These are phyloP conservation scores for Talaromyces sp. DNA, from an alignment of 2,329 filamentous ascomycete species.

Conservation along the genomic window DNA sequence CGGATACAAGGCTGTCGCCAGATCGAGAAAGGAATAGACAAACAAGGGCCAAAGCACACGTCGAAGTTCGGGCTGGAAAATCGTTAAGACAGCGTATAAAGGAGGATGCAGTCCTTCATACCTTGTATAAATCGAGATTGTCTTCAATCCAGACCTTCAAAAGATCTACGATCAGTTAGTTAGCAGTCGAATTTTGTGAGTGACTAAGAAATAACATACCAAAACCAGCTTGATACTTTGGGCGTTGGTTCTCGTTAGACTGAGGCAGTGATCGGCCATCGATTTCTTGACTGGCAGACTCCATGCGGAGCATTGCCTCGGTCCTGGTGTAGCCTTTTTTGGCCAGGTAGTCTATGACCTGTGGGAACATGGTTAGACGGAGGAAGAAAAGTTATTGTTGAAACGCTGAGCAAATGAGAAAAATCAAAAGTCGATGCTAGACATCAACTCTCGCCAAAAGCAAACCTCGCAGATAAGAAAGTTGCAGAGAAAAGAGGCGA, in stretches of 20 bases:
- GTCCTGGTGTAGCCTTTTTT: slow-evolving; percentile 94
- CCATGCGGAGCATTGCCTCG: slow-evolving; percentile 84
- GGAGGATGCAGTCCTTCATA: slow-evolving; percentile 35
- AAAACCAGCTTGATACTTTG: slow-evolving; percentile 72
- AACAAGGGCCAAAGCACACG: slow-evolving; percentile 91
- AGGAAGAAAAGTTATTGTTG: background rate
- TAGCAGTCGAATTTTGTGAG: slow-evolving; percentile 10
- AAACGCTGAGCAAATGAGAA: background rate
- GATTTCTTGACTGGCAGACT: slow-evolving; percentile 75
- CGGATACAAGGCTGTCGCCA: slow-evolving; percentile 65
- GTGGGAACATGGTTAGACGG: background rate
- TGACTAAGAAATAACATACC: slow-evolving; percentile 28
- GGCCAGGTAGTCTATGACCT: slow-evolving; percentile 89
- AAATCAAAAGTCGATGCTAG: background rate
- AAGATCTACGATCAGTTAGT: slow-evolving; percentile 43
- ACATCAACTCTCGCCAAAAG: background rate
- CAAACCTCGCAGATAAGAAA: background rate
- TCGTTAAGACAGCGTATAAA: too few relatives aligned
- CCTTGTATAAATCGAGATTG: slow-evolving; percentile 90
- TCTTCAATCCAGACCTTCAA: slow-evolving; percentile 82
- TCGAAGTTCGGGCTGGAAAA: slow-evolving; percentile 71
- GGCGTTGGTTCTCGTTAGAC: slow-evolving; percentile 64
- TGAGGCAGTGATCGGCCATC: slow-evolving; percentile 69
- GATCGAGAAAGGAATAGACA: slow-evolving; percentile 82
- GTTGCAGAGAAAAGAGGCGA: background rate